These are phyloP conservation scores for Fusarium devonianum DNA, from an alignment of 2,329 filamentous ascomycete genomes.

Conservation along the genomic window DNA sequence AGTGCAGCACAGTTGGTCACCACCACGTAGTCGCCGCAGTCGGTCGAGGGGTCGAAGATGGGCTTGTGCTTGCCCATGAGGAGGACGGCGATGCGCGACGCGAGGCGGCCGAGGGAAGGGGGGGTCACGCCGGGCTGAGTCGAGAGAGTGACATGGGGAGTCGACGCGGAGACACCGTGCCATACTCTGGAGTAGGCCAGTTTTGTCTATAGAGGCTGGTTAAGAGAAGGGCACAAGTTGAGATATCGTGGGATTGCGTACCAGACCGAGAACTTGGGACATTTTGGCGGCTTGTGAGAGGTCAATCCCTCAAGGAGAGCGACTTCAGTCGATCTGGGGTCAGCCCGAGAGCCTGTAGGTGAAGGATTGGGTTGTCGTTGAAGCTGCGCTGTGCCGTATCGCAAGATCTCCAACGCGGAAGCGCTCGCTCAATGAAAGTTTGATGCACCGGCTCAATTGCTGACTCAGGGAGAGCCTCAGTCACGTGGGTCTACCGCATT, in stretches of 20 bases:
- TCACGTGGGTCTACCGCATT: slow-evolving; percentile 33
- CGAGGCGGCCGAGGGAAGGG: slow-evolving; percentile 88
- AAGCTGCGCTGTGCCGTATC: slow-evolving; percentile 32
- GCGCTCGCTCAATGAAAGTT: slow-evolving; percentile 38
- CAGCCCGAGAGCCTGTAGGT: slow-evolving; percentile 17
- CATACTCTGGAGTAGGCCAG: slow-evolving; percentile 96
- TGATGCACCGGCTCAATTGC: slow-evolving; percentile 37
- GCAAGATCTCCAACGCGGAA: slow-evolving; percentile 25
- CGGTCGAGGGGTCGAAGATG: slow-evolving; percentile 94
- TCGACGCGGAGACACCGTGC: slow-evolving; percentile 82
- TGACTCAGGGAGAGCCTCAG: slow-evolving; percentile 33
- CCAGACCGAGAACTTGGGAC: slow-evolving; percentile 81
- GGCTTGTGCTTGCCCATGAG: slow-evolving; percentile 99
- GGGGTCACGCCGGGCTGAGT: slow-evolving; percentile 65
- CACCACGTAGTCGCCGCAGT: slow-evolving; percentile 99
- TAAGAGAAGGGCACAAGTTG: slow-evolving; percentile 14
- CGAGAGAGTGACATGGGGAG: slow-evolving; percentile 67
- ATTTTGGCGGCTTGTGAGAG: slow-evolving; percentile 55
- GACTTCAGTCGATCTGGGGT: slow-evolving; percentile 19
- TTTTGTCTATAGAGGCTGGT: slow-evolving; percentile 70
- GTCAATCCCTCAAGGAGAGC: slow-evolving; percentile 26
- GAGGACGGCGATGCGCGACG: slow-evolving; percentile 82
- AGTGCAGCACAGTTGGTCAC: slow-evolving; percentile 88
- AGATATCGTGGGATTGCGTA: slow-evolving; percentile 50
- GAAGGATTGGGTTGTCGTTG: slow-evolving; percentile 23